phyloP scores from a whole-genome alignment of 331 rosid genomes.

The Quercus lobata region DNA sequence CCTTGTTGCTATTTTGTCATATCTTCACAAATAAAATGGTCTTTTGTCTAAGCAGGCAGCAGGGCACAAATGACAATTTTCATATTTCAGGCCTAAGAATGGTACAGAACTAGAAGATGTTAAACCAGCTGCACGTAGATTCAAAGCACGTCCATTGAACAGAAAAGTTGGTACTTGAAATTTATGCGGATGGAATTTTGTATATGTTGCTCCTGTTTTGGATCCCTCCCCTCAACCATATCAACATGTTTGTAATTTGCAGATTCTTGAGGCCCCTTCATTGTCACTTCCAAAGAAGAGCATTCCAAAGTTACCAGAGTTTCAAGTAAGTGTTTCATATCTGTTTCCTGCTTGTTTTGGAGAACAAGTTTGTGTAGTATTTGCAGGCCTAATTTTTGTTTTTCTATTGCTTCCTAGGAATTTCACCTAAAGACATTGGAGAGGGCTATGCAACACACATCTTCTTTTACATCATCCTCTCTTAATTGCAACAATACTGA shows the following conservation, averaged over 20 bases:
- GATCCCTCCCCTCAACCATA: constrained; percentile 14
- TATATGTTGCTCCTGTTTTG: constrained; percentile 2
- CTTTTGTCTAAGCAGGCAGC: constrained; percentile 7
- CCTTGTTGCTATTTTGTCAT: constrained; percentile 16
- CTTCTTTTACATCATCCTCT: constrained; percentile 54
- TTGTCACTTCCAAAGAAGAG: constrained; percentile 72
- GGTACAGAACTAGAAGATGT: constrained; percentile 41
- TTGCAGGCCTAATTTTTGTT: constrained; percentile 11
- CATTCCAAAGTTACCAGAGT: constrained; percentile 77
- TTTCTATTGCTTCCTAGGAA: constrained; percentile 42
- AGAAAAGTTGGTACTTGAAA: constrained; percentile 69
- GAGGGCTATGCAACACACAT: constrained; percentile 80
- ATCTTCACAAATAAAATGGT: neutral
- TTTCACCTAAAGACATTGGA: constrained; percentile 77
- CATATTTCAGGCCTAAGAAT: constrained; percentile 54
- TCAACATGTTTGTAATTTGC: constrained; percentile 17
- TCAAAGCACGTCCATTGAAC: constrained; percentile 91
- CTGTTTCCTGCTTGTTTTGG: constrained; percentile 4
- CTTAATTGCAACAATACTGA: constrained; percentile 40
- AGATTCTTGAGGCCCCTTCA: constrained; percentile 92
- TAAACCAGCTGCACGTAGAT: constrained; percentile 42
- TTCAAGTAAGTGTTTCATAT: constrained; percentile 60
- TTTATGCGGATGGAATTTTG: constrained; percentile 8
- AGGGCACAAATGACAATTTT: constrained; percentile 14
- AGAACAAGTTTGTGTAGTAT: constrained; percentile 2